These are phyloP conservation scores for Psidium guajava DNA, from an alignment of 345 rosid genomes.

Conservation along the genomic window DNA sequence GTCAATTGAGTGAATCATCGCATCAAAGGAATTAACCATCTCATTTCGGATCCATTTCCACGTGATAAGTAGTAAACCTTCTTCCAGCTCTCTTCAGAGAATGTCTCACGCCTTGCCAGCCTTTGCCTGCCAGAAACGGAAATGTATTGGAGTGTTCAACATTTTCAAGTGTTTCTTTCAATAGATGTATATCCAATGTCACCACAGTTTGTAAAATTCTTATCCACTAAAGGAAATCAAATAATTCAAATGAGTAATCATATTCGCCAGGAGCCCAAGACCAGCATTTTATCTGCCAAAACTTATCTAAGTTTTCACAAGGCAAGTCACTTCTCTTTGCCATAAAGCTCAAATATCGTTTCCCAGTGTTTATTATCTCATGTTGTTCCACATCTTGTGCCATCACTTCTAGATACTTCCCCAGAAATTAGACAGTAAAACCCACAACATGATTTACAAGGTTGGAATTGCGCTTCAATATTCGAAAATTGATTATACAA, in stretches of 20 bases:
- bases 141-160: background rate
- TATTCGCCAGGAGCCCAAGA: background rate
- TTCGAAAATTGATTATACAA: background rate
- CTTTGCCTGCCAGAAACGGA: conserved; percentile 56
- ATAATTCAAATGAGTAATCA: background rate
- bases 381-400: background rate
- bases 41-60: conserved; percentile 92
- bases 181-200: background rate
- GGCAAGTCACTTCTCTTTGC: background rate
- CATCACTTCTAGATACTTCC: background rate
- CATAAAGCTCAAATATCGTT: background rate
- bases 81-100: conserved; percentile 82
- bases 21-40: conserved; percentile 65
- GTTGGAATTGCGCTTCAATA: background rate
- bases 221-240: background rate
- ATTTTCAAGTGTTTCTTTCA: background rate
- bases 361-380: background rate
- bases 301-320: background rate
- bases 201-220: background rate
- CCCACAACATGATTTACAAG: background rate
- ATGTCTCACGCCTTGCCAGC: conserved; percentile 54
- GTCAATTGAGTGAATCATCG: conserved; percentile 17
- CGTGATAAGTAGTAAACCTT: conserved; percentile 64
- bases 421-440: background rate
- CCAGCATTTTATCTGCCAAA: background rate